These are phyloP conservation scores for Ramularia collo-cygni DNA, from an alignment of 2,329 filamentous ascomycete species.

Conservation along the genomic window DNA sequence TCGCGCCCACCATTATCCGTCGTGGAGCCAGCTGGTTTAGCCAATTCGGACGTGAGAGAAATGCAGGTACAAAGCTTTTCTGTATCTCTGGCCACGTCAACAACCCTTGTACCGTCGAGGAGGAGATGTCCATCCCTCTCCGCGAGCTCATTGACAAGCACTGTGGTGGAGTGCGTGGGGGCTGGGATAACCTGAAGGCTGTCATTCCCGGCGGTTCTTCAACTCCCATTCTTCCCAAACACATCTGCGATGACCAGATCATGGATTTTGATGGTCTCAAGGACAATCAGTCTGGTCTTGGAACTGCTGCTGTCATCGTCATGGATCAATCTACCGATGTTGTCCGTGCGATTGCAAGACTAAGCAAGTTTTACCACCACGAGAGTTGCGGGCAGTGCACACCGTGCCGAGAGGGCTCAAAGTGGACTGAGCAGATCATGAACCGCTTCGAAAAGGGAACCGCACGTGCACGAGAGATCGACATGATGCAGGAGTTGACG, in stretches of 20 bases:
- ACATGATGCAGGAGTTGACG: constrained; percentile 98
- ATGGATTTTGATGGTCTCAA: constrained; percentile 99
- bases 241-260: constrained; percentile 83
- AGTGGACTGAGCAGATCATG: constrained; percentile 99
- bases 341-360: constrained; percentile 83
- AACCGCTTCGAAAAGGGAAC: constrained; percentile 86
- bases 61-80: constrained; percentile 95
- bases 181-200: constrained; percentile 95
- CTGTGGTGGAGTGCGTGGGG: constrained; percentile 91
- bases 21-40: constrained; percentile 92
- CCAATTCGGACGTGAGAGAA: constrained; percentile 87
- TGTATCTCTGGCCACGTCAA: constrained; percentile 99
- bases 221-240: constrained; percentile 88
- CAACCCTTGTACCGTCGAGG: constrained; percentile 95
- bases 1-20: constrained; percentile 90
- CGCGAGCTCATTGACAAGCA: constrained; percentile 96
- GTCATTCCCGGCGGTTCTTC: constrained; percentile 95
- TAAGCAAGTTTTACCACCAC: constrained; percentile 97
- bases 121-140: constrained; percentile 98
- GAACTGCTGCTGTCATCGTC: constrained; percentile 95
- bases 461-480: constrained; percentile 85
- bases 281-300: constrained; percentile 93
- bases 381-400: constrained; percentile 98
- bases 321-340: constrained; percentile 99
- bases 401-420: constrained; percentile 96